A percentile compares a stretch with the other conserved stretches of the same genome.
These are phyloP conservation scores for Claviceps quebecensis DNA, from an alignment of 2,329 filamentous ascomycete genomes.

Conservation along the genomic window DNA sequence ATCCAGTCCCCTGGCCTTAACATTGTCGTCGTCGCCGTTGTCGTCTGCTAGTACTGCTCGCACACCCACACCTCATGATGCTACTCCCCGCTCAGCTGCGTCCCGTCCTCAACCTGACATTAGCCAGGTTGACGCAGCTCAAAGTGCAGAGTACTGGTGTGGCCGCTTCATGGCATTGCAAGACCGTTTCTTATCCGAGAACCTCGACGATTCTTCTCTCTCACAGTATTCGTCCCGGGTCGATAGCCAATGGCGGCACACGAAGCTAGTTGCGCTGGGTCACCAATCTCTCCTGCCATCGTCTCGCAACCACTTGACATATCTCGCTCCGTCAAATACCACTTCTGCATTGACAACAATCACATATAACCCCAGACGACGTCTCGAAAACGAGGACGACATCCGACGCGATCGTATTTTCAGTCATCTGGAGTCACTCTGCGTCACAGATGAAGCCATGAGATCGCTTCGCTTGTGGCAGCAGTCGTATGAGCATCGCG, in stretches of 20 bases:
- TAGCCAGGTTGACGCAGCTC: slow-evolving; percentile 24
- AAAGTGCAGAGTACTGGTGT: slow-evolving; percentile 43
- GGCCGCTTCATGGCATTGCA: slow-evolving; percentile 45
- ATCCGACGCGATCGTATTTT: slow-evolving; percentile 30
- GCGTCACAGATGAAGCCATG: slow-evolving; percentile 33
- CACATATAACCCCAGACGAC: slow-evolving; percentile 7
- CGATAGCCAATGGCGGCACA: not conserved
- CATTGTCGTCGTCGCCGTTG: not conserved
- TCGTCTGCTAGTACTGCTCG: not conserved
- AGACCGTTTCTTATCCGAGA: slow-evolving; percentile 28
- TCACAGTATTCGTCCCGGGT: not conserved
- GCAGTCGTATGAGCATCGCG: slow-evolving; percentile 30
- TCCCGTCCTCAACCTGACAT: slow-evolving; percentile 11
- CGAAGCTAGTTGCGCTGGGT: not conserved
- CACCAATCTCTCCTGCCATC: not conserved
- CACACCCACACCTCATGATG: not conserved
- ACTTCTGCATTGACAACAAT: slow-evolving; percentile 18
- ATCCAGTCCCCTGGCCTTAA: not conserved
- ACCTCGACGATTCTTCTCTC: slow-evolving; percentile 8
- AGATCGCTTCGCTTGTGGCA: slow-evolving; percentile 35
- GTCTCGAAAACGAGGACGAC: slow-evolving; percentile 25
- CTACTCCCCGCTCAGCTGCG: not conserved
- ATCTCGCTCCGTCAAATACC: slow-evolving; percentile 19
- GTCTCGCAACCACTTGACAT: slow-evolving; percentile 10
- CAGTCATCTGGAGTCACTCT: slow-evolving; percentile 29